Evolutionary conservation across 2,329 filamentous ascomycete species (phyloP), one percentile per base, ranked within the genome.

Genomic region (Clarireedia monteithiana): DNA sequence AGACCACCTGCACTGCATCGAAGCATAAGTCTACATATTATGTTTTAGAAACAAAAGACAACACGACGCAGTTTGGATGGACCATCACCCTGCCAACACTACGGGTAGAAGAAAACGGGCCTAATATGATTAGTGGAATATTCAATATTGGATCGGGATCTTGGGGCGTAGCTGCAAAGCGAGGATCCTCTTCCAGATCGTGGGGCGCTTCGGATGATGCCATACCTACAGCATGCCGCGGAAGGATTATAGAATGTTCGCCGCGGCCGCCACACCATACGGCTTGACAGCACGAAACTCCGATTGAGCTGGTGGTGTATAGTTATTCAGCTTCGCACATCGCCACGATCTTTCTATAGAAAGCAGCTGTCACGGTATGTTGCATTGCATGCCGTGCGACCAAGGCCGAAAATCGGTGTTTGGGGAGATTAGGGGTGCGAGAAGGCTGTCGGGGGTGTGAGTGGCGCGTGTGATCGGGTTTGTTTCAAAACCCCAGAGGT

Each of bases 171-270:
- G 20, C 38, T 49, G 51, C 45, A 42, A 6, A 42, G 17, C 15
- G 39, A 42, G n/a, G 30, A 34, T 34, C 30, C 30, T 12, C 2
- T 34, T 34, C 30, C 30, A 54, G 51, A 54, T 49, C 34, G 34
- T 42, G 26, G 45, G 34, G 14, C 12, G 30, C 10, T 34, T 34
- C 9, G 30, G 9, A 54, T 55, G 38, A 50, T 50, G 47, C 53
- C 46, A 55, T 50, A 17, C 5, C 17, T 48, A 53, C 27, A 34
- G 5, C 34, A 30, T 34, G 24, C 36, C 53, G 26, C 46, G 17
- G 53, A 55, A 50, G 53, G 38, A 50, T 45, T 23, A 30, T 50
- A 17, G 53, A 55, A 55, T 27, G 23, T 55, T 55, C 47, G 38
- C 17, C 10, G 42, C 20, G 42, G 15, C 39, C 42, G 42, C 42